A percentile compares a stretch with the other conserved stretches of the same genome.
Evolutionary conservation across 208 protist species (phyloP).

Genomic region (Acanthamoeba lenticulata): DNA sequence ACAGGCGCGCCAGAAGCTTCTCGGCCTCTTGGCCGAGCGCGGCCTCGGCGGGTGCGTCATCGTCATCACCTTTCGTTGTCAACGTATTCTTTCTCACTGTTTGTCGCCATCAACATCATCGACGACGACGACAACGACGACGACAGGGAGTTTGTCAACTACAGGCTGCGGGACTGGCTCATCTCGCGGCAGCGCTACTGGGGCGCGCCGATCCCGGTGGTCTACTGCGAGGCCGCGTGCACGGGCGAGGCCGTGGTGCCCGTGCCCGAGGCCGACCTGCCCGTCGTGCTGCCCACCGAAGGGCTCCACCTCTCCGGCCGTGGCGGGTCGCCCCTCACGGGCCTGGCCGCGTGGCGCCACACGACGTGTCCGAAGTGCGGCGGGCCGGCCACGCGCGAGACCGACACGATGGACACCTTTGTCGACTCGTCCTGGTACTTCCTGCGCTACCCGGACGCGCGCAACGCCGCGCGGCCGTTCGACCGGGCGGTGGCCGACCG

Average conservation of each 20-base stretch:
- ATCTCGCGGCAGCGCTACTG: slow-evolving; percentile 89
- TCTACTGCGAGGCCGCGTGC: slow-evolving; percentile 82
- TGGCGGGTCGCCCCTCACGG: slow-evolving; percentile 70
- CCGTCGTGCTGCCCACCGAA: slow-evolving; percentile 81
- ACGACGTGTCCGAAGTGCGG: slow-evolving; percentile 81
- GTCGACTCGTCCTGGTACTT: slow-evolving; percentile 93
- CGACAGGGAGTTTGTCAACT: slow-evolving; percentile 68
- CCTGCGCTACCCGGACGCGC: slow-evolving; percentile 86
- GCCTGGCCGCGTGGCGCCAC: slow-evolving; percentile 72
- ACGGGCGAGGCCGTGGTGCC: slow-evolving; percentile 81
- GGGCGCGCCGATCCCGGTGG: slow-evolving; percentile 88
- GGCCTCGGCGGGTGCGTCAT: slow-evolving; percentile 2
- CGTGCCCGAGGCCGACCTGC: slow-evolving; percentile 83
- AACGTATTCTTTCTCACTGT: too few species aligned
- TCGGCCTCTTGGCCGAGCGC: not conserved
- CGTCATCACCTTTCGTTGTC: not conserved
- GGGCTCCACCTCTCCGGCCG: slow-evolving; percentile 62
- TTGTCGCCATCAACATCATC: too few species aligned
- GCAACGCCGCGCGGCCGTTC: slow-evolving; percentile 77
- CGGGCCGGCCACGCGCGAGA: slow-evolving; percentile 84
- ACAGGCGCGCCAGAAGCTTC: not conserved
- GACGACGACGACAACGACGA: too few species aligned
- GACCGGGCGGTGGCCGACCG: slow-evolving; percentile 71
- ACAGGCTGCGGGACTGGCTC: slow-evolving; percentile 89
- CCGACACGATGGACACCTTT: slow-evolving; percentile 93